Conservation (phyloP, 2,329 filamentous ascomycete genomes). For the Lizonia empirigonia region DNA sequence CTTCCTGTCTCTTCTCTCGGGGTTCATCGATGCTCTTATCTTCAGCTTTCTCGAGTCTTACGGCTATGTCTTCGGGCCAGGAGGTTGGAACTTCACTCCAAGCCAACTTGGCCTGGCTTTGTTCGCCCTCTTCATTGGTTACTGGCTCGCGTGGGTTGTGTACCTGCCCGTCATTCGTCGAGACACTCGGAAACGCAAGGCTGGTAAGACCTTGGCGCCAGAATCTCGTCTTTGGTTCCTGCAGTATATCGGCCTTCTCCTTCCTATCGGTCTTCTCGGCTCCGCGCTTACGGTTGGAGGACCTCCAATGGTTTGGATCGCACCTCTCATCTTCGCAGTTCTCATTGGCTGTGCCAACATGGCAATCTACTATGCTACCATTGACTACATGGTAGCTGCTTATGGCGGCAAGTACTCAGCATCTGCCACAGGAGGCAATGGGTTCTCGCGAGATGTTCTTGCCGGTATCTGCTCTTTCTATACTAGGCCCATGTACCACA, state of each 20-base stretch:
- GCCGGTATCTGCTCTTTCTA: conserved; percentile 71
- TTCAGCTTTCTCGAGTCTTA: conserved; percentile 79
- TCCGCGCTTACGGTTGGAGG: conserved; percentile 63
- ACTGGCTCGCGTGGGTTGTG: conserved; percentile 64
- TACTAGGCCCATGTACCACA: conserved; percentile 47
- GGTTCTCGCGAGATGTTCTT: conserved; percentile 74
- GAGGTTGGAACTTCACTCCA: conserved; percentile 62
- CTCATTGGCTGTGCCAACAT: conserved; percentile 72
- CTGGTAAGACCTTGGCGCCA: conserved; percentile 58
- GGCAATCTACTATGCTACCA: conserved; percentile 75
- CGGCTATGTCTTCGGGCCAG: conserved; percentile 66
- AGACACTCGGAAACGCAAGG: conserved; percentile 55
- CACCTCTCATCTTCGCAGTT: conserved; percentile 53
- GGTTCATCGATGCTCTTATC: conserved; percentile 75
- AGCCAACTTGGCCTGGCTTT: conserved; percentile 63
- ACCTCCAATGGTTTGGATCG: conserved; percentile 71
- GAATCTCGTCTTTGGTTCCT: conserved; percentile 71
- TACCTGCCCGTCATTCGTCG: conserved; percentile 59
- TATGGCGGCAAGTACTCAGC: conserved; percentile 72
- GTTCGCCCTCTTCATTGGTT: conserved; percentile 66
- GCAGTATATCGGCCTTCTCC: conserved; percentile 63
- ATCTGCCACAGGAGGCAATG: conserved; percentile 77
- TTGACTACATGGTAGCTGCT: conserved; percentile 78
- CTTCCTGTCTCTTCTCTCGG: conserved; percentile 71
- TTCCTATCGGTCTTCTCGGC: conserved; percentile 70